Conservation (phyloP, 208 protist genomes). For the Leishmania arabica region DNA sequence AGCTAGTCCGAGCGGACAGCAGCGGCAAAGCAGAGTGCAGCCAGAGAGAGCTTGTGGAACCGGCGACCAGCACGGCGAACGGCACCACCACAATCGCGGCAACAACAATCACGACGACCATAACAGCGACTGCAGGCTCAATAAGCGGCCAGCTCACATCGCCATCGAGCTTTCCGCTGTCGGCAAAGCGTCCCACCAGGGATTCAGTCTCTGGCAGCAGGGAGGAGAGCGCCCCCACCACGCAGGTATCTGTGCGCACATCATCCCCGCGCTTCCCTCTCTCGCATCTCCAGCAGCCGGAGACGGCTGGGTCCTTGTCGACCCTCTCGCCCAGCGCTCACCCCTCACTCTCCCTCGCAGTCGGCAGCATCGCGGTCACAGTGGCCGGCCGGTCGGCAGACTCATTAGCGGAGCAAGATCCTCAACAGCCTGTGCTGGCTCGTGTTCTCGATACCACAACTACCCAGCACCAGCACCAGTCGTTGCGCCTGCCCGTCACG, state of each 20-base stretch:
- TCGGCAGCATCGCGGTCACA: background rate
- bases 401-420: background rate
- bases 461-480: background rate
- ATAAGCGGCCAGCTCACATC: background rate
- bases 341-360: background rate
- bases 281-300: background rate
- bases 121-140: background rate
- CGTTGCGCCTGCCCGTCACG: background rate
- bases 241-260: background rate
- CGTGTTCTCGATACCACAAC: constrained; percentile 1
- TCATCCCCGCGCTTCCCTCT: background rate
- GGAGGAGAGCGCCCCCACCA: background rate
- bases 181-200: background rate
- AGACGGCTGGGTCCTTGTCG: background rate
- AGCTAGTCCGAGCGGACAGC: constrained; percentile 13
- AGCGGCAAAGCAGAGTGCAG: constrained; percentile 2
- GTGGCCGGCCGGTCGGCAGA: constrained; percentile 1
- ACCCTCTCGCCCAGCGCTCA: background rate
- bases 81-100: background rate
- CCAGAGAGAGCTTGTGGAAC: background rate
- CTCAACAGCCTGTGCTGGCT: background rate
- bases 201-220: background rate
- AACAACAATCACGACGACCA: background rate
- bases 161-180: background rate
- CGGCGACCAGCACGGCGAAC: constrained; percentile 1